Conservation (phyloP, 331 rosid genomes). For the Pyrus hybrid region DNA sequence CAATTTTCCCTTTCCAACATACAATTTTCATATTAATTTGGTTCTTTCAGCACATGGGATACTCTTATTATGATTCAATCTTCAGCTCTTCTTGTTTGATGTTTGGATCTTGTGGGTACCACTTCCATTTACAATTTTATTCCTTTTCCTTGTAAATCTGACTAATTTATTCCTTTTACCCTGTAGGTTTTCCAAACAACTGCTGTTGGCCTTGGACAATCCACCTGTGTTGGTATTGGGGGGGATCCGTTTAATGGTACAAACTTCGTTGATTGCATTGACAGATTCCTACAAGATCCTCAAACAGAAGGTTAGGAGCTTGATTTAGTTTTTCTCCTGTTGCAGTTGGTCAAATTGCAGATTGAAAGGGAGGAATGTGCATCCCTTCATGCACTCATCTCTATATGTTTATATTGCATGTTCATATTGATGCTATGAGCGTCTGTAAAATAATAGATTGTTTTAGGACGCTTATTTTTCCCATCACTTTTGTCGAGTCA, state of each 20-base stretch:
- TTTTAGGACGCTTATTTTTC: not conserved
- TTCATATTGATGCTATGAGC: not conserved
- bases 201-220: constrained; percentile 98
- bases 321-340: not conserved
- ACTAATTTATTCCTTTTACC: not conserved
- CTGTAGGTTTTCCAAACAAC: constrained; percentile 95
- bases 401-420: not conserved
- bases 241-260: constrained; percentile 99
- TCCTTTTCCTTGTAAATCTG: constrained; percentile 13
- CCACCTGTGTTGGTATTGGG: constrained; percentile 98
- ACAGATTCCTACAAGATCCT: constrained; percentile 74
- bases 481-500: not conserved
- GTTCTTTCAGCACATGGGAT: not conserved
- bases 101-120: not conserved
- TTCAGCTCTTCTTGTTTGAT: not conserved
- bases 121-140: not conserved
- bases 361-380: not conserved
- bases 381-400: not conserved
- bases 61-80: not conserved
- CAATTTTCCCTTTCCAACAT: not conserved
- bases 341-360: not conserved
- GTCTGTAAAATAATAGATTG: not conserved
- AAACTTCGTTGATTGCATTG: constrained; percentile 93
- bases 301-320: constrained; percentile 78
- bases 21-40: not conserved